Conservation (phyloP, 2,329 filamentous ascomycete species). For the Colletotrichum karsti region DNA sequence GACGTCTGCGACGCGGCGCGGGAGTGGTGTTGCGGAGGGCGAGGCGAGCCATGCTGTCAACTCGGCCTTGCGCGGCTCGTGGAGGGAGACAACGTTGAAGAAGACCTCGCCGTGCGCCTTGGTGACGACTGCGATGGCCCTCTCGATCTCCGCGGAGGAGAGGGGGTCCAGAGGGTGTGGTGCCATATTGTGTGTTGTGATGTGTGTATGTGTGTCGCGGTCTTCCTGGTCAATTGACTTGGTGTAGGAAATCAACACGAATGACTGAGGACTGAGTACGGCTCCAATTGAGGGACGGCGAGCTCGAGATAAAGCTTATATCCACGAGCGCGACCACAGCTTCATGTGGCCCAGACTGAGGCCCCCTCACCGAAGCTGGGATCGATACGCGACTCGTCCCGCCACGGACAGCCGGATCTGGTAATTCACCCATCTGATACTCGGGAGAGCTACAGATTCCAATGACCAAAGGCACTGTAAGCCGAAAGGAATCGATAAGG, state of each 20-base stretch:
- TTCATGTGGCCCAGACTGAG: background rate
- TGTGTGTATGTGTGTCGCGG: background rate
- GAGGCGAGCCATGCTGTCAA: conserved; percentile 83
- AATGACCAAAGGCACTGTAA: conserved; percentile 13
- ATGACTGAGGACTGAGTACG: background rate
- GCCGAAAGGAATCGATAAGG: background rate
- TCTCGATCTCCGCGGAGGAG: conserved; percentile 75
- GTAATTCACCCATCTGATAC: background rate
- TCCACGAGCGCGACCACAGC: background rate
- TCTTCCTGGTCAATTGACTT: background rate
- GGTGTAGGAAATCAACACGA: background rate
- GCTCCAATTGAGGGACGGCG: background rate
- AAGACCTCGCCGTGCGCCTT: conserved; percentile 75
- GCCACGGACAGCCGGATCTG: conserved; percentile 3
- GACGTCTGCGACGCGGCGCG: conserved; percentile 79
- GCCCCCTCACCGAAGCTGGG: conserved; percentile 2
- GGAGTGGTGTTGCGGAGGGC: conserved; percentile 67
- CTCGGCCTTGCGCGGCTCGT: conserved; percentile 85
- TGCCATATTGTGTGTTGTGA: background rate
- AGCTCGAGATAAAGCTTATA: conserved; percentile 20
- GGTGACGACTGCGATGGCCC: conserved; percentile 73
- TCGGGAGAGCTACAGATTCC: background rate
- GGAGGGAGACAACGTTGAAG: conserved; percentile 88
- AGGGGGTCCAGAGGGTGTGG: conserved; percentile 83
- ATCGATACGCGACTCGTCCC: conserved; percentile 1